Evolutionary conservation across 768 basidiomycete genomes (phyloP), one percentile per base, ranked within the genome.

Genomic region (Piloderma croceum): DNA sequence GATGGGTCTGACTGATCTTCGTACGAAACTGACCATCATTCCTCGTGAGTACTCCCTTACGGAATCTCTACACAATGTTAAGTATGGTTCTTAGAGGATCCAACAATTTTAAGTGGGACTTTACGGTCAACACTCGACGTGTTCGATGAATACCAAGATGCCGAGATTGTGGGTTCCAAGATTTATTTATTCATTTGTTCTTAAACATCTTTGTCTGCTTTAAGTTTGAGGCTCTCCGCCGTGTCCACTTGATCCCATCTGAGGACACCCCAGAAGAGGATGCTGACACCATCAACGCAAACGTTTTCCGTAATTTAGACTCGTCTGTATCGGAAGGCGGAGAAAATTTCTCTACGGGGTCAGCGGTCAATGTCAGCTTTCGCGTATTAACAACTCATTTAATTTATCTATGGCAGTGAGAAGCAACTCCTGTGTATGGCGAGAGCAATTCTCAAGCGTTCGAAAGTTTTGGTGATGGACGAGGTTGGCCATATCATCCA

Each of bases 341-440:
- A 13, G 90, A 93, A 15, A 93, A 91, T 64, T 91, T 92, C 57
- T 89, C 85, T 0, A 83, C 85, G 6, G 86, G 85, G 83, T 84
- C 42, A 34, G 70, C 56, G 2, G n/a, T 7, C 20, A 27, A 22
- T 23, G 37, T 21, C 24, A 44, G 29, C 31, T 19, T 31, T 27
- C 9, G 21, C 38, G 31, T 38, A 9, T 36, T 27, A 7, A 20
- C 40, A 55, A 52, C 13, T 11, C n/a, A 46, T 35, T 29, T 41
- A 24, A 35, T 38, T 22, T 27, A 24, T 22, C 11, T n/a, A n/a
- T 11, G 36, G 9, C 32, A 80, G 81, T 23, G 83, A 90, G 63
- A 89, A 87, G 52, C 88, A 90, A 58, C 60, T 90, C n/a, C 67
- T 90, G 6, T 89, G 88, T 56, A 89, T 91, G 87, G 89, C 89